Conservation (phyloP, 2,329 filamentous ascomycete species). For the Escovopsis sp. region DNA sequence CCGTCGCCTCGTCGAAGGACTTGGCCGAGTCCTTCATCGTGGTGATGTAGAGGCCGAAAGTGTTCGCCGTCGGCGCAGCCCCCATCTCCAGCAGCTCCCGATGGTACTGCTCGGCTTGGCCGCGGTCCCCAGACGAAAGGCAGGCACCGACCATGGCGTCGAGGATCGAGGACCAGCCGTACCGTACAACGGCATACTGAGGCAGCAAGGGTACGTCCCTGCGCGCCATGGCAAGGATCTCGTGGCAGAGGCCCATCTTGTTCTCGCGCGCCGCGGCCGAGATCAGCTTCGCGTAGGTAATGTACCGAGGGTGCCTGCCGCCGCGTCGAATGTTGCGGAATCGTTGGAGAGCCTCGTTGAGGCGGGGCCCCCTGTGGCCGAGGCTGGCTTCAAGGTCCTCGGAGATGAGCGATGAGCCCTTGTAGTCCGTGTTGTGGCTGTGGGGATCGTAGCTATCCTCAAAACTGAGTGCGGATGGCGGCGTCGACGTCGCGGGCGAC, state of each 20-base stretch:
- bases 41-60: constrained; percentile 97
- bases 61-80: constrained; percentile 86
- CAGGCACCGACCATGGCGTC: constrained; percentile 94
- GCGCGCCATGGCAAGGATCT: constrained; percentile 79
- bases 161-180: constrained; percentile 91
- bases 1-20: constrained; percentile 93
- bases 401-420: constrained; percentile 78
- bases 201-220: constrained; percentile 72
- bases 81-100: constrained; percentile 85
- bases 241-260: constrained; percentile 66
- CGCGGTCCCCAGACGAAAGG: constrained; percentile 66
- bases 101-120: constrained; percentile 72
- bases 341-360: constrained; percentile 67
- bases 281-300: constrained; percentile 93
- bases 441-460: constrained; percentile 88
- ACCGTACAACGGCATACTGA: constrained; percentile 76
- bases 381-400: constrained; percentile 74
- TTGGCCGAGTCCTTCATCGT: constrained; percentile 93
- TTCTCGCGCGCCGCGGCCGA: constrained; percentile 73
- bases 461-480: constrained; percentile 43
- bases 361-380: constrained; percentile 54
- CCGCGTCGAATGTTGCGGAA: constrained; percentile 89
- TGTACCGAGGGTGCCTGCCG: constrained; percentile 84
- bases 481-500: constrained; percentile 38
- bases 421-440: constrained; percentile 78